These are phyloP conservation scores for Psidium guajava DNA, from an alignment of 345 rosid genomes.

Conservation along the genomic window DNA sequence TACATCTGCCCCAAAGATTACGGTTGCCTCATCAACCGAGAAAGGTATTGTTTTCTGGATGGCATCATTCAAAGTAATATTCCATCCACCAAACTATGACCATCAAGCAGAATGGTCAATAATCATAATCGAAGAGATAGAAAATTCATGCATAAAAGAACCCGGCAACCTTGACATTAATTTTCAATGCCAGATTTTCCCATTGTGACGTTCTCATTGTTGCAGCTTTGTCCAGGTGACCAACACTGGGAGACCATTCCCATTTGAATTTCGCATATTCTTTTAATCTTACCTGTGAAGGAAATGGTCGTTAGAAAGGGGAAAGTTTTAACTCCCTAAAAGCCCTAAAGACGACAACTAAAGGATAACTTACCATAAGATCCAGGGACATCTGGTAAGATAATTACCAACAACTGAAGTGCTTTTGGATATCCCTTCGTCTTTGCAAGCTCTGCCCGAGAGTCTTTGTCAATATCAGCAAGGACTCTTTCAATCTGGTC, in stretches of 20 bases:
- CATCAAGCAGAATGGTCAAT: background rate
- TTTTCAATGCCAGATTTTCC: slow-evolving; percentile 54
- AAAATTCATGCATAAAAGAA: background rate
- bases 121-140: background rate
- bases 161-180: slow-evolving; percentile 61
- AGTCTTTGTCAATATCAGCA: slow-evolving; percentile 12
- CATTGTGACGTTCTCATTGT: slow-evolving; percentile 30
- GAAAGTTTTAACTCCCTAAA: background rate
- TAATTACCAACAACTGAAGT: slow-evolving; percentile 36
- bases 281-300: slow-evolving; percentile 40
- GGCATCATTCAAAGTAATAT: slow-evolving; percentile 53
- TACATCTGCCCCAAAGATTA: slow-evolving; percentile 70
- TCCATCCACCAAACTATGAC: slow-evolving; percentile 59
- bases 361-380: slow-evolving; percentile 34
- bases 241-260: slow-evolving; percentile 75
- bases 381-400: slow-evolving; percentile 48
- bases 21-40: slow-evolving; percentile 43
- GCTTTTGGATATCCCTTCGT: slow-evolving; percentile 53
- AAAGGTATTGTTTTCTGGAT: slow-evolving; percentile 29
- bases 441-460: slow-evolving; percentile 33
- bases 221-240: slow-evolving; percentile 28
- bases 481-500: slow-evolving; percentile 19
- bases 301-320: background rate
- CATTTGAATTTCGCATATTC: slow-evolving; percentile 54
- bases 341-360: background rate